Base-by-base conservation (phyloP, 371 early-diverging fungal genomes). In the Nosema muscidifuracis region DNA sequence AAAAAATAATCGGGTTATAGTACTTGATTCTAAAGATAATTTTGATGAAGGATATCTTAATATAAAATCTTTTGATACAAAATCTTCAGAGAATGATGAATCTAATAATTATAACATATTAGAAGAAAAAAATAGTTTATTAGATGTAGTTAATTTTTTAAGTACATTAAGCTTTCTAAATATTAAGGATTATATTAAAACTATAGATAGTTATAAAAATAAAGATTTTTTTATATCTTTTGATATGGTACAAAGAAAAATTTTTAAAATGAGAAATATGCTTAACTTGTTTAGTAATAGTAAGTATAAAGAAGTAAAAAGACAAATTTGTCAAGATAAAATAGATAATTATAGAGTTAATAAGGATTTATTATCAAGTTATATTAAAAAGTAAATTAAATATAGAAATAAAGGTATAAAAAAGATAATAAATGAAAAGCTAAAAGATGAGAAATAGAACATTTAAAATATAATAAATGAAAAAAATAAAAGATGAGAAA, bases 231-330 rank as follows among this genome's bases (percentile, higher is more conserved):
- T 31, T 28, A 40, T 15, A 3, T 42, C 63, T 12, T 71, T 50
- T 53, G 71, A 64, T 24, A 53, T 33, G 28, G 50, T 63, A 6
- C 62, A 63, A 36, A 71, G 62, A 28, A 31, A 36, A 9, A 33
- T 71, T 31, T 71, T 58, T 64, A 36, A 56, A 38, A 31, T 40
- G 22, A 62, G 71, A 58, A 71, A 71, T 28, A 22, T 71, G 40
- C 43, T 71, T 34, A 38, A 56, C 15, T 51, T 50, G 26, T 20
- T 56, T 34, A 33, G 24, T 28, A 38, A 26, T 20, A 71, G 31
- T 20, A 63, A 34, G 31, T 71, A 71, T 26, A 40, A 62, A 63
- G 33, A 50, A 9, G 44, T 40, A 22, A 50, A 56, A 13, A 42
- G 62, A 13, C 24, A 63, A 26, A 71, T 71, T 44, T 30, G 62